Percentiles rank a stretch among this genome's conserved stretches.
Conservation (phyloP, 2,329 filamentous ascomycete species). For the Diplocarpon rosae region DNA sequence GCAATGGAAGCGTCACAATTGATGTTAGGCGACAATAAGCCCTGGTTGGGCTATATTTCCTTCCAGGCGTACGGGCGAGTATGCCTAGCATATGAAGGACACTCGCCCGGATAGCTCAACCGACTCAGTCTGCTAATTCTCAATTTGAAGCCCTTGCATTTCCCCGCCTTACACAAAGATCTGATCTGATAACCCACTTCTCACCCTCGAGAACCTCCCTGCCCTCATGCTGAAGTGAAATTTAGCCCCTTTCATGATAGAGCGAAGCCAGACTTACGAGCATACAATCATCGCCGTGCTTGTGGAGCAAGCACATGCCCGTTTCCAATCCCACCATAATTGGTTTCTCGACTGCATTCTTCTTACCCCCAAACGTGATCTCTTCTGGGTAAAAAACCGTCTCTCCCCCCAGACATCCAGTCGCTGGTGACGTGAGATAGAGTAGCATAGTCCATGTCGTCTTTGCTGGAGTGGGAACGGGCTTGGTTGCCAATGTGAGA, state of each 20-base stretch:
- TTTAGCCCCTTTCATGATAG: not conserved
- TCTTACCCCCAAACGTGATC: conserved; percentile 32
- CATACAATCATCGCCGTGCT: conserved; percentile 81
- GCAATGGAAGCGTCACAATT: no score
- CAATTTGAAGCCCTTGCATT: conserved; percentile 6
- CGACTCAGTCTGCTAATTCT: not conserved
- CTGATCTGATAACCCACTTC: conserved; percentile 85
- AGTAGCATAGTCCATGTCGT: conserved; percentile 90
- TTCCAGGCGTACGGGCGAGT: no score
- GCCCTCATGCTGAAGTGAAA: conserved; percentile 57
- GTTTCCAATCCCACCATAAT: conserved; percentile 65
- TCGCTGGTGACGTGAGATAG: conserved; percentile 67
- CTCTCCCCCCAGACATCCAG: conserved; percentile 74
- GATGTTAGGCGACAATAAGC: no score
- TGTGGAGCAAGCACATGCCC: conserved; percentile 79
- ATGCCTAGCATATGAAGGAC: no score
- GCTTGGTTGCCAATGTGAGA: conserved; percentile 43
- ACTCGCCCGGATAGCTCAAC: no score
- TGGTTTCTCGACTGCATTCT: conserved; percentile 41
- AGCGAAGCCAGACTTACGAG: conserved; percentile 39
- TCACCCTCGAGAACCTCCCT: conserved; percentile 68
- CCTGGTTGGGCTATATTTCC: no score
- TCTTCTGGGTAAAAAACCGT: conserved; percentile 82
- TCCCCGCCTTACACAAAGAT: conserved; percentile 56
- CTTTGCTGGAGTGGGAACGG: conserved; percentile 38